phyloP scores from a whole-genome alignment of 768 basidiomycete species.

The Clavulina sp. region DNA sequence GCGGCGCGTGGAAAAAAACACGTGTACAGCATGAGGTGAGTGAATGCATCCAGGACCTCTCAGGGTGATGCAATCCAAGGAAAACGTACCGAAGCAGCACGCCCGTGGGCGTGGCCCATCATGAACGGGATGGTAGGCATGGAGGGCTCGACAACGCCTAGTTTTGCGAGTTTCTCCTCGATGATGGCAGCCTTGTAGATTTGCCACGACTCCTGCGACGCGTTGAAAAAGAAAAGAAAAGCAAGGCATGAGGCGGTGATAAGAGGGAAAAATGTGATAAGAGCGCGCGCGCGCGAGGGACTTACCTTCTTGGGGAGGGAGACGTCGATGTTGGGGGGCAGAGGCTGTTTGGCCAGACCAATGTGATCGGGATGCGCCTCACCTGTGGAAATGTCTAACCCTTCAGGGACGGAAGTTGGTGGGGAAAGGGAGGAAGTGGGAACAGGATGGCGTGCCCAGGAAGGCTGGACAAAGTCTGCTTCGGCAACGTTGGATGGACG shows the following conservation, averaged over 20 bases:
- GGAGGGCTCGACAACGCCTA: conserved; percentile 54
- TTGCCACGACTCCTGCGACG: conserved; percentile 52
- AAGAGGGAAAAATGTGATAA: conserved; percentile 13
- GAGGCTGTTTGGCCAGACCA: conserved; percentile 23
- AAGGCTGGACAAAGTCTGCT: conserved; percentile 25
- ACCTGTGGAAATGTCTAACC: conserved; percentile 25
- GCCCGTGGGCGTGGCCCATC: conserved; percentile 44
- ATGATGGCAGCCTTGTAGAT: conserved; percentile 49
- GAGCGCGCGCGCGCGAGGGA: too few species aligned
- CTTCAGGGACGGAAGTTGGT: background rate
- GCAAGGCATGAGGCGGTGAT: conserved; percentile 6
- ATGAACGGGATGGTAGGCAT: conserved; percentile 23
- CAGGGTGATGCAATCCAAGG: too few species aligned
- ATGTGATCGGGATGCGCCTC: conserved; percentile 47
- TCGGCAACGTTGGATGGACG: conserved; percentile 13
- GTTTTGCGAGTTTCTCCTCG: conserved; percentile 62
- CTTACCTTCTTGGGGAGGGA: conserved; percentile 69
- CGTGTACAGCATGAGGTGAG: conserved; percentile 1
- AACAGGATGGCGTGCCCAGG: conserved; percentile 36
- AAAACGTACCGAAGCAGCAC: conserved; percentile 61
- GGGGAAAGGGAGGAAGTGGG: conserved; percentile 3
- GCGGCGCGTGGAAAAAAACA: background rate
- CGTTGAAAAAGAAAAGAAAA: conserved; percentile 9
- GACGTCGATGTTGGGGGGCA: conserved; percentile 60
- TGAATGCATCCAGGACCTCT: too few species aligned